Conservation (phyloP, 345 rosid species). For the Brassica rapa region DNA sequence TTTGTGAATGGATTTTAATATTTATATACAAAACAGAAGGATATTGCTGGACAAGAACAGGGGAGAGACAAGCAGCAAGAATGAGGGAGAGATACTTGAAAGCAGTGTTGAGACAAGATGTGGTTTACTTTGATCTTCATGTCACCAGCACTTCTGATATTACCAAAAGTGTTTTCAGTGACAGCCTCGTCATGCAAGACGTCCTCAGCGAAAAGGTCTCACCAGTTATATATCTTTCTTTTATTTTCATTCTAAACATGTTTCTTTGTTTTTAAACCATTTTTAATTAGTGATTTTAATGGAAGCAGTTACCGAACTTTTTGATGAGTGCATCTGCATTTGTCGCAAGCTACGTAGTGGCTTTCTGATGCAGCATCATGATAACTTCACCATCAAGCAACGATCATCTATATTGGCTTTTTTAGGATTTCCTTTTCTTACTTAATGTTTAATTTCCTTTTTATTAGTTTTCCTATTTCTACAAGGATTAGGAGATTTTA, state of each 20-base stretch:
- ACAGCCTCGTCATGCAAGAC: conserved; percentile 91
- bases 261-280: conserved; percentile 42
- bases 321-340: conserved; percentile 76
- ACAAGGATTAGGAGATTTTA: too few relatives aligned
- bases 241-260: not conserved
- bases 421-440: too few relatives aligned
- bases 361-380: too few relatives aligned
- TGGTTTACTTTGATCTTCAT: conserved; percentile 78
- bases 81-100: conserved; percentile 81
- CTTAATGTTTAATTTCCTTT: too few relatives aligned
- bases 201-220: conserved; percentile 90
- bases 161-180: conserved; percentile 85
- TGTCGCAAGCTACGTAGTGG: conserved; percentile 78
- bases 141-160: conserved; percentile 91
- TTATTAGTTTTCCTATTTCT: too few relatives aligned
- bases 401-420: too few relatives aligned
- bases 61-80: conserved; percentile 81
- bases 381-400: too few relatives aligned
- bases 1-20: not conserved
- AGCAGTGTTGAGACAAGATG: conserved; percentile 93
- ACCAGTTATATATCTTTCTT: not conserved
- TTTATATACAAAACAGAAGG: conserved; percentile 53
- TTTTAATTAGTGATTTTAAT: conserved; percentile 44
- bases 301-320: conserved; percentile 73
- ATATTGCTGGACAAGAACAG: conserved; percentile 88